Percentiles rank a stretch among this genome's conserved stretches.
These are phyloP conservation scores for Allomyces macrogynus DNA, from an alignment of 192 early-diverging fungal species.

Conservation along the genomic window DNA sequence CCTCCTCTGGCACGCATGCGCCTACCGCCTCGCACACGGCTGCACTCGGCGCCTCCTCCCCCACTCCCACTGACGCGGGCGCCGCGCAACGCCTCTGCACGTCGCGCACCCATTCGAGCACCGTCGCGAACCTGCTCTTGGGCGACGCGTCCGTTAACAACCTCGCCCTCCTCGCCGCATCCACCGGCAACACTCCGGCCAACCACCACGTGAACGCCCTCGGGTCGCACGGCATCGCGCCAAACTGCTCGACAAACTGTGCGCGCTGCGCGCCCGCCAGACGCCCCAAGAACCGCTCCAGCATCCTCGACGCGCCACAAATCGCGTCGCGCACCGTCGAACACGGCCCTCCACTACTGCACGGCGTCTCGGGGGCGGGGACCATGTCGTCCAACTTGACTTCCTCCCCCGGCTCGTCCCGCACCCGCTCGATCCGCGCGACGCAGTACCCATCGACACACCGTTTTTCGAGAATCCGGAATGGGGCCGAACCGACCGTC, in stretches of 20 bases:
- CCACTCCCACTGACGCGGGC: too few relatives aligned
- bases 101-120: constrained; percentile 24
- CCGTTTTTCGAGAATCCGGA: constrained; percentile 12
- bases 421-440: too few relatives aligned
- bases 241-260: constrained; percentile 7
- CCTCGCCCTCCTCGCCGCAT: constrained; percentile 15
- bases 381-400: constrained; percentile 2
- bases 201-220: constrained; percentile 25
- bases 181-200: constrained; percentile 24
- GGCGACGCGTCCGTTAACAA: constrained; percentile 17
- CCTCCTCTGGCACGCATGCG: too few relatives aligned
- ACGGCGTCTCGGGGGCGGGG: neutral
- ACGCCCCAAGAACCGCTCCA: neutral
- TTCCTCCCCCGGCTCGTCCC: constrained; percentile 1
- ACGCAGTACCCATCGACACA: too few relatives aligned
- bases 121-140: constrained; percentile 17
- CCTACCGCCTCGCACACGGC: too few relatives aligned
- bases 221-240: constrained; percentile 18
- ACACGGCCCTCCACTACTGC: too few relatives aligned
- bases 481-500: constrained; percentile 22
- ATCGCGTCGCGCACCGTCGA: neutral
- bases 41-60: too few relatives aligned
- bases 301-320: neutral
- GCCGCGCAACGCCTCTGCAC: constrained; percentile 4
- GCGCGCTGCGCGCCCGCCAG: neutral